Conservation (phyloP, 2,329 filamentous ascomycete species). For the Tolypocladium ovalisporum region DNA sequence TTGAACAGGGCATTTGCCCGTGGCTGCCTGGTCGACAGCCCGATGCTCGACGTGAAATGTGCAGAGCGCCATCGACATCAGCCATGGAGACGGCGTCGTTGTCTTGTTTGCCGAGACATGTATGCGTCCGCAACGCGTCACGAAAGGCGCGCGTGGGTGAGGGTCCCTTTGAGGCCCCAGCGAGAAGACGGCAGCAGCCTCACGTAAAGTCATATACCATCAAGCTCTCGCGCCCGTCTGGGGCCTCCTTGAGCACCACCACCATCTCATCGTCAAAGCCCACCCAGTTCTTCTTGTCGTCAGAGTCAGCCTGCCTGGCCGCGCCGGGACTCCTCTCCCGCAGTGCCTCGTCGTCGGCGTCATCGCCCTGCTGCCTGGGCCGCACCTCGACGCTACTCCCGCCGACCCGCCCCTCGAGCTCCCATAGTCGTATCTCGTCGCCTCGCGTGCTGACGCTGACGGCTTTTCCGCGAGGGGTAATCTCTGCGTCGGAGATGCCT, state of each 20-base stretch:
- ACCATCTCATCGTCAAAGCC: slow-evolving; percentile 89
- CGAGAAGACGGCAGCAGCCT: too few relatives aligned
- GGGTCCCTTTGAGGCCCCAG: too few relatives aligned
- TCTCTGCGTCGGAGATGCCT: slow-evolving; percentile 74
- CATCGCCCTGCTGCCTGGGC: slow-evolving; percentile 20
- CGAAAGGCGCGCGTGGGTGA: not conserved
- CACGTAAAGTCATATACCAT: slow-evolving; percentile 78
- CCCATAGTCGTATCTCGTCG: slow-evolving; percentile 76
- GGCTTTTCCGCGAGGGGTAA: slow-evolving; percentile 75
- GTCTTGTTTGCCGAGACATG: not conserved
- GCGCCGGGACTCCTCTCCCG: not conserved
- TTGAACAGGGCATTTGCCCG: not conserved
- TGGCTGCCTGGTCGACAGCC: not conserved
- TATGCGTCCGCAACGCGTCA: not conserved
- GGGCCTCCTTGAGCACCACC: slow-evolving; percentile 67
- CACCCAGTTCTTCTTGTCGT: slow-evolving; percentile 53
- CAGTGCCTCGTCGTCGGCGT: slow-evolving; percentile 7
- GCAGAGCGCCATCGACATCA: not conserved
- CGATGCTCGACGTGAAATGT: not conserved
- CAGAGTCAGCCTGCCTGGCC: slow-evolving; percentile 16
- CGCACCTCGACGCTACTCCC: slow-evolving; percentile 45
- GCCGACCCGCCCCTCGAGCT: slow-evolving; percentile 61
- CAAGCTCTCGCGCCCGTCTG: slow-evolving; percentile 57
- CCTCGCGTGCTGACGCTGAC: slow-evolving; percentile 80
- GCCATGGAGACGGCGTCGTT: not conserved